Evolutionary conservation across 176 grass and related monocot species (phyloP).

Genomic region (Eragrostis nindensis): DNA sequence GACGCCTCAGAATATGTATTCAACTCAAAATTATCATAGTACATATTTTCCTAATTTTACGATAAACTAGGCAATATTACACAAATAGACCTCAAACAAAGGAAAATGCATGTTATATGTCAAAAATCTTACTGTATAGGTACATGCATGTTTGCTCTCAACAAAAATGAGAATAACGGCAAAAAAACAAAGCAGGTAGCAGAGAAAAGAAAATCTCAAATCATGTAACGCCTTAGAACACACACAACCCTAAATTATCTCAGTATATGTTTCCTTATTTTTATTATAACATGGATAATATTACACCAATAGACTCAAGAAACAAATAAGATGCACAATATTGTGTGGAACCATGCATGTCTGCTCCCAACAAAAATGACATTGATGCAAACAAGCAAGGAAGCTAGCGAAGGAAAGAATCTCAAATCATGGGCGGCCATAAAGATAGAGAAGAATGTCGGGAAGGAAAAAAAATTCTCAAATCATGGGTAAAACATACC

Average conservation of each 20-base stretch:
- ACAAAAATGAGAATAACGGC: conserved; percentile 19
- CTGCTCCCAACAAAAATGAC: conserved; percentile 27
- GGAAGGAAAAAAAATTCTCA: not conserved
- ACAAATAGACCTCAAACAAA: conserved; percentile 20
- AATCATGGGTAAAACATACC: conserved; percentile 48
- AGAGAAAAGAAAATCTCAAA: not conserved
- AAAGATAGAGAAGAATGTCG: no score
- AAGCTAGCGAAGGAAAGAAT: not conserved
- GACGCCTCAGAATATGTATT: not conserved
- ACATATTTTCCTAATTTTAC: not conserved
- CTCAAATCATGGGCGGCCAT: conserved; percentile 14
- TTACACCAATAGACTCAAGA: no score
- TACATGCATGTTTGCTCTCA: conserved; percentile 22
- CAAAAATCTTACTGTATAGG: conserved; percentile 21
- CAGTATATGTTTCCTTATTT: no score
- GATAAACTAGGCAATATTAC: conserved; percentile 8
- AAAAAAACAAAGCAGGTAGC: conserved; percentile 1
- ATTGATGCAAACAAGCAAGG: not conserved
- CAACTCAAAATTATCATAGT: not conserved
- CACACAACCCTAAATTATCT: no score
- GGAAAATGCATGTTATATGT: conserved; percentile 8
- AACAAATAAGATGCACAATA: not conserved
- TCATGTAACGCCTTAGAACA: no score
- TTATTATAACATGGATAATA: no score
- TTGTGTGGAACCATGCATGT: conserved; percentile 25